A percentile compares a stretch with the other conserved stretches of the same genome.
phyloP scores from a whole-genome alignment of 331 rosid genomes.

The Malus hybrid region DNA sequence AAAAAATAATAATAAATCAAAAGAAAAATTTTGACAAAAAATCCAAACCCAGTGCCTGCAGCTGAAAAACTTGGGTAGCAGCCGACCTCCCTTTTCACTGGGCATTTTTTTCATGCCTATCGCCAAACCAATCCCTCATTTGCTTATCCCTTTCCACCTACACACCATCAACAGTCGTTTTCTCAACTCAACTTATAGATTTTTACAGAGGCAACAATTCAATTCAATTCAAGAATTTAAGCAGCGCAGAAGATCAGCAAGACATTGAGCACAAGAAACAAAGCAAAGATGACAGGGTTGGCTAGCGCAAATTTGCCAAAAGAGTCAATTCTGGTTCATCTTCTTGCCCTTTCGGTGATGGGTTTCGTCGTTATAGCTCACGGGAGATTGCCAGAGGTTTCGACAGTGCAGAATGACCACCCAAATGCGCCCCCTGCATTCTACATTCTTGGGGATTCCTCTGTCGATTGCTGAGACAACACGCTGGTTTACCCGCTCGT shows the following conservation, averaged over 20 bases:
- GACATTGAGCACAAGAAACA: neutral
- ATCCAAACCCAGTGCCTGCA: no score
- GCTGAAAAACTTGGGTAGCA: neutral
- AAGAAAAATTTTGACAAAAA: neutral
- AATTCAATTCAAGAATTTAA: neutral
- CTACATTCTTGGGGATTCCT: constrained; percentile 73
- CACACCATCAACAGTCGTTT: neutral
- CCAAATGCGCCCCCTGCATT: constrained; percentile 33
- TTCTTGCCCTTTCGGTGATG: constrained; percentile 15
- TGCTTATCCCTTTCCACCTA: neutral
- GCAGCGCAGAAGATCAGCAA: neutral
- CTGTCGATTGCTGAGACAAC: constrained; percentile 79
- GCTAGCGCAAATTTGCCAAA: neutral
- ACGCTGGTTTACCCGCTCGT: constrained; percentile 62
- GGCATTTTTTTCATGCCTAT: neutral
- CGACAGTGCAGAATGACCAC: neutral
- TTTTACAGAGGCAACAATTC: neutral
- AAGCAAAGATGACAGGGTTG: constrained; percentile 3
- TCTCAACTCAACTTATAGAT: neutral
- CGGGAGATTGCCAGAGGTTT: constrained; percentile 9
- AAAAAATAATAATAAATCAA: no score
- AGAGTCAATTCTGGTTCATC: constrained; percentile 15
- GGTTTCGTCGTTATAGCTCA: constrained; percentile 9
- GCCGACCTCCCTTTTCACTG: neutral
- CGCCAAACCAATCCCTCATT: neutral